phyloP scores from a whole-genome alignment of 2,329 filamentous ascomycete species.

The Penicillium crustosum region DNA sequence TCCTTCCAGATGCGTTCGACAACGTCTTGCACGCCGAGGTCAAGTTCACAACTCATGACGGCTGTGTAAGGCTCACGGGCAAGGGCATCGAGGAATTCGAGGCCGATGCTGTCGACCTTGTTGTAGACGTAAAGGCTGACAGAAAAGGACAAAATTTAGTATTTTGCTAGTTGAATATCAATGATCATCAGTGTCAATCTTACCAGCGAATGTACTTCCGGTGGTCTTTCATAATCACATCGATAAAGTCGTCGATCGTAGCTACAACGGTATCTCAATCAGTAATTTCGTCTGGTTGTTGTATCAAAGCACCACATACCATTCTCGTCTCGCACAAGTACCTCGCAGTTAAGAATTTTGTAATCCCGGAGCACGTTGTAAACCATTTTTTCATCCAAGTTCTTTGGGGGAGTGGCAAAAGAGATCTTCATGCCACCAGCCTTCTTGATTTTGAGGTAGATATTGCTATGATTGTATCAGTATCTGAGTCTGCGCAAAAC shows the following conservation, averaged over 20 bases:
- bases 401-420: conserved; percentile 84
- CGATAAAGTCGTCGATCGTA: conserved; percentile 97
- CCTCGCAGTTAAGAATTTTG: conserved; percentile 97
- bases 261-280: conserved; percentile 46
- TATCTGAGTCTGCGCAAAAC: not conserved
- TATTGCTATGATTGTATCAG: conserved; percentile 63
- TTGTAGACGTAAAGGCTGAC: conserved; percentile 92
- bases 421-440: conserved; percentile 99
- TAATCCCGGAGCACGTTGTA: conserved; percentile 98
- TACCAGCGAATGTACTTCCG: conserved; percentile 87
- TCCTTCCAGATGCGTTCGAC: conserved; percentile 95
- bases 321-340: conserved; percentile 90
- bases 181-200: conserved; percentile 3
- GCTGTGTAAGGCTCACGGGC: conserved; percentile 91
- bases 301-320: conserved; percentile 40
- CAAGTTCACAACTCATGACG: conserved; percentile 96
- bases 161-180: not conserved
- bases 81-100: conserved; percentile 89
- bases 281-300: not conserved
- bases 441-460: conserved; percentile 94
- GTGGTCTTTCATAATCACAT: conserved; percentile 99
- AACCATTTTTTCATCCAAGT: conserved; percentile 95
- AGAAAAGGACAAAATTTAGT: not conserved
- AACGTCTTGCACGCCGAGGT: conserved; percentile 89
- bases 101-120: conserved; percentile 93